Evolutionary conservation across 164 flowering plant species (phyloP), one percentile per base, ranked within the genome.

Genomic region (Kalanchoe fedtschenkoi): DNA sequence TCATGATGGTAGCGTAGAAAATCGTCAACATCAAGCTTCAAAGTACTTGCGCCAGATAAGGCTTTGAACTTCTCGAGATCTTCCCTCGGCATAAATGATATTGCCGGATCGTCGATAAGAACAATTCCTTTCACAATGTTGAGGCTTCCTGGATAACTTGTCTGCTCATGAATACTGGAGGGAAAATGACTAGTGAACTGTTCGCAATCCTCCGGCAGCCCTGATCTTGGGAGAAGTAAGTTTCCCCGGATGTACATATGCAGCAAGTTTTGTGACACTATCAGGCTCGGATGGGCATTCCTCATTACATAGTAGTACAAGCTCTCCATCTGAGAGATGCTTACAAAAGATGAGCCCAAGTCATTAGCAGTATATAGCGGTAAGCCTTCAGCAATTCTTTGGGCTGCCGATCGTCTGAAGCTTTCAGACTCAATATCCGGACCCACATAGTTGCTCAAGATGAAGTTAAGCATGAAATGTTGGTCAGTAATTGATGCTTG

Each of bases 141-240:
- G 28, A 67, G 39, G 66, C 66, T 61, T 30, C 21, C 32, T 3
- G 70, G 69, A 47, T 66, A 71, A 60, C 70, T 66, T 51, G 68
- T 71, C 46, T 69, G 78, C 29, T 37, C 69, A 61, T 75, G 78
- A 64, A 75, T 53, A 56, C 65, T 46, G 26, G 63, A 19, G 21
- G 78, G 78, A 64, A 75, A 75, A 71, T 64, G 62, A 61, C 66
- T 71, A 9, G 73, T 71, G 65, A 75, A 75, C 67, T 71, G 75
- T 34, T 30, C 57, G 62, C 44, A 65, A 4, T 66, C 68, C 58
- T 69, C 70, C 0, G 63, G 29, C 22, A 63, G 34, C 26, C 46
- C 70, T 22, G 69, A 70, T 57, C 55, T 67, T 3, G 67, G 69
- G 59, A 70, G 44, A 24, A 62, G 64, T 34, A 71, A 54, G 38